A percentile compares a stretch with the other conserved stretches of the same genome.
phyloP scores from a whole-genome alignment of 768 basidiomycete species.

The Phylloporus sp. region DNA sequence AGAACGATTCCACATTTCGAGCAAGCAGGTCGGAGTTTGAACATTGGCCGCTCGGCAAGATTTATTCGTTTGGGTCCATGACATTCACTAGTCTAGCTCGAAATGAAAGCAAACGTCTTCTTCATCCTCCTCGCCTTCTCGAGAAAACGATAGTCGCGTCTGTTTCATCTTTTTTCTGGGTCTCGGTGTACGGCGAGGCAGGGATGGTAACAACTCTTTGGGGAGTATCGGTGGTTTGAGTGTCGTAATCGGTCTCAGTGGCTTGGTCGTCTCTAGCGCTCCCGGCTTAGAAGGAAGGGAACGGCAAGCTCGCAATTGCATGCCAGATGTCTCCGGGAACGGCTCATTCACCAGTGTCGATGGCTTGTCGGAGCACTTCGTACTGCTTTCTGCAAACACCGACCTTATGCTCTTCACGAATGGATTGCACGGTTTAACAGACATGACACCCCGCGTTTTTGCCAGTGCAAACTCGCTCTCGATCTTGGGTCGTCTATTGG shows the following conservation, averaged over 20 bases:
- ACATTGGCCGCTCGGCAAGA: no score
- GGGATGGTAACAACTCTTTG: constrained; percentile 19
- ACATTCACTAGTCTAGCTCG: constrained; percentile 5
- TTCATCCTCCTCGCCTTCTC: neutral
- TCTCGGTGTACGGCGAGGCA: constrained; percentile 5
- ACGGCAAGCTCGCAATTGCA: constrained; percentile 2
- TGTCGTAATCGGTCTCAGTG: constrained; percentile 29
- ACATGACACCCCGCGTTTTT: constrained; percentile 1
- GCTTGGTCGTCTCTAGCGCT: constrained; percentile 4
- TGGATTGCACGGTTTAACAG: constrained; percentile 19
- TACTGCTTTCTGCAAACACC: constrained; percentile 16
- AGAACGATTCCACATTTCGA: no score
- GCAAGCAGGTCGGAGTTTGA: no score
- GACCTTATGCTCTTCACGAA: constrained; percentile 15
- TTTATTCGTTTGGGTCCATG: no score
- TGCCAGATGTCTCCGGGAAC: neutral
- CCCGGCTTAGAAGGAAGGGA: constrained; percentile 9
- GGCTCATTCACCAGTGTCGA: neutral
- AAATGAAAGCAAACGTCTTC: neutral
- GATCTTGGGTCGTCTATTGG: constrained; percentile 18
- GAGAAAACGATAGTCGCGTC: constrained; percentile 16
- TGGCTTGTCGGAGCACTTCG: neutral
- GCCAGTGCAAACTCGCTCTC: constrained; percentile 20
- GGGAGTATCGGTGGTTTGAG: constrained; percentile 28
- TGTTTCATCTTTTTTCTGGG: constrained; percentile 14